A percentile compares a stretch with the other conserved stretches of the same genome.
Evolutionary conservation across 2,329 filamentous ascomycete genomes (phyloP).

Genomic region (Diaporthe sp.): DNA sequence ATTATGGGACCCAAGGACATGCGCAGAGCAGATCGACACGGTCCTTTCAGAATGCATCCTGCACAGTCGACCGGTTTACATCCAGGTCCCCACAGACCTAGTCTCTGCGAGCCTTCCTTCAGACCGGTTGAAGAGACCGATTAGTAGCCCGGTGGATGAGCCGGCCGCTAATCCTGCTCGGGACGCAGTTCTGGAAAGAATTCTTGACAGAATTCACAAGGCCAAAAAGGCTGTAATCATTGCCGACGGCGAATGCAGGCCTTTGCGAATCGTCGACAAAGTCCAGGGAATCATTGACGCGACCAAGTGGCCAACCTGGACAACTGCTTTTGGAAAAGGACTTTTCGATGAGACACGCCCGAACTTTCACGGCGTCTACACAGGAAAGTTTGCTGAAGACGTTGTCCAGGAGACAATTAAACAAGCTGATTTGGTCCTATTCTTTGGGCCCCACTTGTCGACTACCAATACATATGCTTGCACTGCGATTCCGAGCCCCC

Average conservation of each 20-base stretch:
- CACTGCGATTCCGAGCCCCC: not conserved
- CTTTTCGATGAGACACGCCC: not conserved
- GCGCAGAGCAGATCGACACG: not conserved
- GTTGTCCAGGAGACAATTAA: not conserved
- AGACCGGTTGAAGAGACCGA: not conserved
- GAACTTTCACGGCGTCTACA: not conserved
- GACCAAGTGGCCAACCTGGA: not conserved
- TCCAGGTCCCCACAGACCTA: not conserved
- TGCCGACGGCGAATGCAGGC: slow-evolving; percentile 1
- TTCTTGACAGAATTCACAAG: not conserved
- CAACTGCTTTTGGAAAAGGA: not conserved
- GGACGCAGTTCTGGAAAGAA: not conserved
- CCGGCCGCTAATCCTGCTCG: not conserved
- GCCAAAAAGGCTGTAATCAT: not conserved
- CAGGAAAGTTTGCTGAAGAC: not conserved
- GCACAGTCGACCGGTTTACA: not conserved
- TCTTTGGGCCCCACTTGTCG: not conserved
- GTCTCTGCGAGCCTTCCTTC: not conserved
- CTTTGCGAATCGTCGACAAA: not conserved
- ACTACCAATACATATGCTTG: not conserved
- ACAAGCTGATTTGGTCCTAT: not conserved
- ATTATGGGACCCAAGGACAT: not conserved
- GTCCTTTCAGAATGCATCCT: not conserved
- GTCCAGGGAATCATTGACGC: not conserved
- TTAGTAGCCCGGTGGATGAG: not conserved